These are phyloP conservation scores for Xylariaceae sp. DNA, from an alignment of 2,329 filamentous ascomycete genomes.

Conservation along the genomic window DNA sequence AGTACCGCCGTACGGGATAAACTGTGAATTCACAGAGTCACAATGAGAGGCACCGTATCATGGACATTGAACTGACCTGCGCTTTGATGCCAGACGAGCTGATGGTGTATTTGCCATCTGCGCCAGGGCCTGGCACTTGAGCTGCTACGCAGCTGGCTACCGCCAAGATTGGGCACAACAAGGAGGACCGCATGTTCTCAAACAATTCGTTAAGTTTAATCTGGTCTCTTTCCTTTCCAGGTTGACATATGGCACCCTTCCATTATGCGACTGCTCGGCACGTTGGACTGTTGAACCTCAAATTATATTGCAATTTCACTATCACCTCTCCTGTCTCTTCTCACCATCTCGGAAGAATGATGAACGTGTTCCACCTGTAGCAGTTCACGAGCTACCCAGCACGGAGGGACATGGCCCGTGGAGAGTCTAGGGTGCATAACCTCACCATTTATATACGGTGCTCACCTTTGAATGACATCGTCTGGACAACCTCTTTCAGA, in stretches of 20 bases:
- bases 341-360: slow-evolving; percentile 6
- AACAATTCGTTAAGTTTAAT: background rate
- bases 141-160: slow-evolving; percentile 21
- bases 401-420: slow-evolving; percentile 21
- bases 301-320: background rate
- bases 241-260: background rate
- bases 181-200: slow-evolving; percentile 24
- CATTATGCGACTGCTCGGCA: slow-evolving; percentile 5
- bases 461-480: slow-evolving; percentile 22
- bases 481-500: too few species aligned
- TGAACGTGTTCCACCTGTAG: slow-evolving; percentile 2
- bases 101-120: slow-evolving; percentile 32
- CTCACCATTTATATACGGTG: slow-evolving; percentile 11
- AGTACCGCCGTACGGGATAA: slow-evolving; percentile 47
- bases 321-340: background rate
- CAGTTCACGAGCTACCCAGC: slow-evolving; percentile 6
- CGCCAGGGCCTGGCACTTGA: slow-evolving; percentile 23
- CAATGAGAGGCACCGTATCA: background rate
- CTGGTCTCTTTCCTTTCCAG: background rate
- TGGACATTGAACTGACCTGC: slow-evolving; percentile 24
- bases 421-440: slow-evolving; percentile 21
- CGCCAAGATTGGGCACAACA: slow-evolving; percentile 22
- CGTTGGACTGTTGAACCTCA: background rate
- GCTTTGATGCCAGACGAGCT: slow-evolving; percentile 29
- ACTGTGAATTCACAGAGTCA: slow-evolving; percentile 21